Percentiles rank a stretch among this genome's conserved stretches.
Conservation (phyloP, 2,329 filamentous ascomycete genomes). For the Verticillium albo-atrum region DNA sequence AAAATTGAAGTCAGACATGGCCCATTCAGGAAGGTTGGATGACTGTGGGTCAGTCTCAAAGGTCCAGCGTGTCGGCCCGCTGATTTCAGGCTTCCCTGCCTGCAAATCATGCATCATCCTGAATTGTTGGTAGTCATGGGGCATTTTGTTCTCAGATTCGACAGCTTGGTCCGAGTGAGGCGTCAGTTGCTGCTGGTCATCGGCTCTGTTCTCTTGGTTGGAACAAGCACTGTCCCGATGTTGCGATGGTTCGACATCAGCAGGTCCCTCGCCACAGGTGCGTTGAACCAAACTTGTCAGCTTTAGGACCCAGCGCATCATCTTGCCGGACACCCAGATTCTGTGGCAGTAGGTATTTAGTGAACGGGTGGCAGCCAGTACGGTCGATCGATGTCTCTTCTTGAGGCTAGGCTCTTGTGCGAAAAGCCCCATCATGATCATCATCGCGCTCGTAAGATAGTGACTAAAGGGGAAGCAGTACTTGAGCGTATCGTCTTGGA, state of each 20-base stretch:
- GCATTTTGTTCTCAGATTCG: background rate
- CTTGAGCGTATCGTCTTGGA: constrained; percentile 5
- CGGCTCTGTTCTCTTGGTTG: background rate
- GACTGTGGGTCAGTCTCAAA: background rate
- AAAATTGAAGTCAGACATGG: constrained; percentile 7
- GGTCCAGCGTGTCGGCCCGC: background rate
- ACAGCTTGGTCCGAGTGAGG: background rate
- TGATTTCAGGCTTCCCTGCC: background rate
- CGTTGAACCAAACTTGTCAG: constrained; percentile 3
- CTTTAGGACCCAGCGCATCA: constrained; percentile 7
- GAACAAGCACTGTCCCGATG: background rate
- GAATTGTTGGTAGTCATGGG: background rate
- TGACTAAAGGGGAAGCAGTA: constrained; percentile 8
- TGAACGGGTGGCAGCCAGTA: constrained; percentile 4
- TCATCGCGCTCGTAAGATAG: constrained; percentile 5
- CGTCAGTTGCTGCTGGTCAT: background rate
- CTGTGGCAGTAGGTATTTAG: constrained; percentile 7
- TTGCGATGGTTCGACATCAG: background rate
- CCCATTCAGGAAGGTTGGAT: constrained; percentile 3
- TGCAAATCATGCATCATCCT: background rate
- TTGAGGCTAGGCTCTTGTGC: constrained; percentile 1
- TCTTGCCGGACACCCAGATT: constrained; percentile 7
- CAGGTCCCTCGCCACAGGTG: background rate
- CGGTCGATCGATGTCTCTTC: background rate
- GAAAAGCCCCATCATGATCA: constrained; percentile 6